Evolutionary conservation across 2,329 filamentous ascomycete genomes (phyloP).

Genomic region (Fulvia fulva): DNA sequence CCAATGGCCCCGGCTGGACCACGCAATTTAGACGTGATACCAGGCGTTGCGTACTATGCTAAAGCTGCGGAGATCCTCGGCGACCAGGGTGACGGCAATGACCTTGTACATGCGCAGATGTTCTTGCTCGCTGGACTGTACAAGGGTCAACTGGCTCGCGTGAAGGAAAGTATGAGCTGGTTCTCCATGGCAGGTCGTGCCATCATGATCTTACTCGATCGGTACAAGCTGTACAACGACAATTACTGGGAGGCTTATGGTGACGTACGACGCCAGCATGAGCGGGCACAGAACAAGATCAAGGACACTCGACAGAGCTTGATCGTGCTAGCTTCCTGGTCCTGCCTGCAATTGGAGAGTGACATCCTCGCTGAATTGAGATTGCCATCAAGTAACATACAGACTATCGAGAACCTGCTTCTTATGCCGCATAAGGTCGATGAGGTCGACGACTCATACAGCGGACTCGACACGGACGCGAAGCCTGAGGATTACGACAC

Average conservation of each 20-base stretch:
- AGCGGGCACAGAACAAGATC: conserved; percentile 26
- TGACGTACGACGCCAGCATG: conserved; percentile 32
- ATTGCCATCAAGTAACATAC: conserved; percentile 59
- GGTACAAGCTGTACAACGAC: conserved; percentile 50
- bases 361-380: conserved; percentile 85
- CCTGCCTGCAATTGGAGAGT: conserved; percentile 87
- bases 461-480: conserved; percentile 19
- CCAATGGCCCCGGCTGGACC: conserved; percentile 13
- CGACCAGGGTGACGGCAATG: conserved; percentile 71
- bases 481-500: conserved; percentile 28
- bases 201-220: conserved; percentile 69
- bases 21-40: conserved; percentile 69
- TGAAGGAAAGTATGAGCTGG: conserved; percentile 78
- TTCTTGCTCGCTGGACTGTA: conserved; percentile 83
- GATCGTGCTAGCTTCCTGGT: conserved; percentile 74
- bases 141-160: conserved; percentile 79
- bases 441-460: conserved; percentile 24
- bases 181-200: conserved; percentile 59
- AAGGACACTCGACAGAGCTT: conserved; percentile 38
- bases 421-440: conserved; percentile 60
- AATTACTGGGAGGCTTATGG: conserved; percentile 34
- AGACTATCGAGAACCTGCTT: conserved; percentile 56
- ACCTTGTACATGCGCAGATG: conserved; percentile 79
- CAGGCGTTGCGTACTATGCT: conserved; percentile 85
- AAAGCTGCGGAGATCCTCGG: conserved; percentile 83